A percentile compares a stretch with the other conserved stretches of the same genome.
phyloP scores from a whole-genome alignment of 306 rosid genomes.

The Geum urbanum region DNA sequence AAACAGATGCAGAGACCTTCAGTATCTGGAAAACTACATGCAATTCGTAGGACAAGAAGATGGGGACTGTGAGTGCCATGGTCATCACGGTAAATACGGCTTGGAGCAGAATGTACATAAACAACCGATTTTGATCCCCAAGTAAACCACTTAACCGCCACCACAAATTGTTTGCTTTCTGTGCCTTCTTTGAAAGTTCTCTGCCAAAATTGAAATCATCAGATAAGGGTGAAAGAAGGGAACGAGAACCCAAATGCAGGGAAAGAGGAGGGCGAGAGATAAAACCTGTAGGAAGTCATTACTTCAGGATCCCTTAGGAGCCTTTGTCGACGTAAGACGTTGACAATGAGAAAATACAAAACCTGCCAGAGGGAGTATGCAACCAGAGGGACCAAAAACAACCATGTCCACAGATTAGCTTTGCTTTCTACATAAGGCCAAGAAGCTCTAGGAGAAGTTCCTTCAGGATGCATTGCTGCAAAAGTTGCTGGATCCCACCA shows the following conservation, averaged over 20 bases:
- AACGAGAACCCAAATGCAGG: not conserved
- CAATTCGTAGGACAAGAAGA: conserved; percentile 72
- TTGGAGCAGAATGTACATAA: conserved; percentile 75
- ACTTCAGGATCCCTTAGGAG: conserved; percentile 85
- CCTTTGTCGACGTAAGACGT: conserved; percentile 81
- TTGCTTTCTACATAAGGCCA: conserved; percentile 87
- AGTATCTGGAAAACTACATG: conserved; percentile 72
- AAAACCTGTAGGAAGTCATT: conserved; percentile 87
- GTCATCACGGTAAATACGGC: conserved; percentile 81
- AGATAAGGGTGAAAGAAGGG: not conserved
- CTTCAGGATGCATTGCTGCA: conserved; percentile 79
- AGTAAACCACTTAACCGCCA: conserved; percentile 90
- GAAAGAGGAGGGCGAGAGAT: not conserved
- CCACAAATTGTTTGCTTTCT: conserved; percentile 86
- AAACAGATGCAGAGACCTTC: conserved; percentile 75
- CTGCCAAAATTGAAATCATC: conserved; percentile 32
- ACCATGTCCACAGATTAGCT: conserved; percentile 72
- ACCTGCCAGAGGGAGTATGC: conserved; percentile 83
- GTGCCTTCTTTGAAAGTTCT: conserved; percentile 88
- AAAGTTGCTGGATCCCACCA: conserved; percentile 88
- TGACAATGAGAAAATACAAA: conserved; percentile 78
- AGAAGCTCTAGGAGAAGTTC: conserved; percentile 51
- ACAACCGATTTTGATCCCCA: conserved; percentile 83
- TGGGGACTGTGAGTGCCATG: conserved; percentile 85
- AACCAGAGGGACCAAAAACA: conserved; percentile 70